Evolutionary conservation across 441 rosid genomes (phyloP).

Genomic region (Corymbia citriodora): DNA sequence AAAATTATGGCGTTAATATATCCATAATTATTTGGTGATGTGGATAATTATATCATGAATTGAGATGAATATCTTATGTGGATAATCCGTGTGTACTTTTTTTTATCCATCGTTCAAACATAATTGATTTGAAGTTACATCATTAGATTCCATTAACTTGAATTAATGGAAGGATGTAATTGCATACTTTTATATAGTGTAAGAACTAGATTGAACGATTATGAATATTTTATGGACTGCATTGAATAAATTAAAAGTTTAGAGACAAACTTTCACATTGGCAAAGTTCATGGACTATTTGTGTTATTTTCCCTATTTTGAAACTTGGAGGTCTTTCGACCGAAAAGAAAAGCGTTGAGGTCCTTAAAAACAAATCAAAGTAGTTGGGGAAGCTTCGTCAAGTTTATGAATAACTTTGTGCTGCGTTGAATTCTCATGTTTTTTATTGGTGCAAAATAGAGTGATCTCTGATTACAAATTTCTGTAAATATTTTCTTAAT

Average conservation of each 20-base stretch:
- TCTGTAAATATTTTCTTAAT: too few species aligned
- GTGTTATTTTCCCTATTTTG: too few species aligned
- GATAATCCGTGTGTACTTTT: neutral
- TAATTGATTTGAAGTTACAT: neutral
- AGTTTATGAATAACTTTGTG: neutral
- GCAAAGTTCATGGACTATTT: too few species aligned
- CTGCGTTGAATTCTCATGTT: neutral
- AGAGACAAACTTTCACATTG: too few species aligned
- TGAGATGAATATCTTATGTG: neutral
- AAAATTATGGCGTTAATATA: too few species aligned
- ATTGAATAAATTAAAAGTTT: neutral
- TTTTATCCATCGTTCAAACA: neutral
- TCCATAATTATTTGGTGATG: neutral
- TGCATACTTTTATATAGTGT: rapidly evolving
- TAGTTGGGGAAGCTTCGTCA: neutral
- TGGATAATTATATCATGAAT: neutral
- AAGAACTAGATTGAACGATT: rapidly evolving
- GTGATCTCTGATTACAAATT: neutral
- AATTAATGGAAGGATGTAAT: rapidly evolving
- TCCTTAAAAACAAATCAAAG: neutral
- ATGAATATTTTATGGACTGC: neutral
- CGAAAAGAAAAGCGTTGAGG: too few species aligned
- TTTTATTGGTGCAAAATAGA: neutral
- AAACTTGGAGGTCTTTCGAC: too few species aligned
- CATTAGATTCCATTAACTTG: neutral